phyloP scores from a whole-genome alignment of 225 moss, liverwort and hornwort species.

The Polytrichum formosum region DNA sequence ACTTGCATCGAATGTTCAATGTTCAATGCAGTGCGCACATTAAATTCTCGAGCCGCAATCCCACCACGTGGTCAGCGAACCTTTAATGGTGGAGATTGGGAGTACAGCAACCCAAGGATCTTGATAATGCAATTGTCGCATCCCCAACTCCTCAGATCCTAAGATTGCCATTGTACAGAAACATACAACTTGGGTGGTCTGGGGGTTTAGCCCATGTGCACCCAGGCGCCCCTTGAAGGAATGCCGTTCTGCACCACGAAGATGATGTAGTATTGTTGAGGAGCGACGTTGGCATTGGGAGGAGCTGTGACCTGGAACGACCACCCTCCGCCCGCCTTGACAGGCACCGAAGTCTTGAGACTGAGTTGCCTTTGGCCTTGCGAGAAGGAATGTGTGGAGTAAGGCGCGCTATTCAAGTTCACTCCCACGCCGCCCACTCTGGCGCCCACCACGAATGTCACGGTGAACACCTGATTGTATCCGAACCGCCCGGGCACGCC shows the following conservation, averaged over 20 bases:
- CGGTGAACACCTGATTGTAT: conserved; percentile 6
- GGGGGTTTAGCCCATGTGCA: too few relatives aligned
- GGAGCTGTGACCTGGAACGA: conserved; percentile 15
- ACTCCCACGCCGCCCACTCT: conserved; percentile 5
- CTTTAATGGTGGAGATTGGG: too few relatives aligned
- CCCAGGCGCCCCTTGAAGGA: conserved; percentile 7
- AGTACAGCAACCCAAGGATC: too few relatives aligned
- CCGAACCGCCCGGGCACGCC: background rate
- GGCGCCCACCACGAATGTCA: background rate
- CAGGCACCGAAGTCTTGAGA: conserved; percentile 37
- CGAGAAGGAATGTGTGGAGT: conserved; percentile 55
- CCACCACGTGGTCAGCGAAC: too few relatives aligned
- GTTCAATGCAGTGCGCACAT: too few relatives aligned
- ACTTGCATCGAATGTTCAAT: too few relatives aligned
- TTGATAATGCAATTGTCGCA: too few relatives aligned
- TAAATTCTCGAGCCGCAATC: too few relatives aligned
- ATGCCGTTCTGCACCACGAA: conserved; percentile 6
- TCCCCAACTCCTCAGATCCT: too few relatives aligned
- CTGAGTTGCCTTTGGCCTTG: conserved; percentile 64
- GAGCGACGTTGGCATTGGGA: conserved; percentile 40
- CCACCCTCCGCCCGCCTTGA: conserved; percentile 12
- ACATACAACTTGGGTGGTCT: too few relatives aligned
- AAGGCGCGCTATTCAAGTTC: conserved; percentile 17
- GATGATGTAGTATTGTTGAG: conserved; percentile 28
- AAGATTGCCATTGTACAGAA: too few relatives aligned